Percentiles rank a stretch among this genome's conserved stretches.
Conservation (phyloP, 2,329 filamentous ascomycete species). For the Aureobasidium sp. region DNA sequence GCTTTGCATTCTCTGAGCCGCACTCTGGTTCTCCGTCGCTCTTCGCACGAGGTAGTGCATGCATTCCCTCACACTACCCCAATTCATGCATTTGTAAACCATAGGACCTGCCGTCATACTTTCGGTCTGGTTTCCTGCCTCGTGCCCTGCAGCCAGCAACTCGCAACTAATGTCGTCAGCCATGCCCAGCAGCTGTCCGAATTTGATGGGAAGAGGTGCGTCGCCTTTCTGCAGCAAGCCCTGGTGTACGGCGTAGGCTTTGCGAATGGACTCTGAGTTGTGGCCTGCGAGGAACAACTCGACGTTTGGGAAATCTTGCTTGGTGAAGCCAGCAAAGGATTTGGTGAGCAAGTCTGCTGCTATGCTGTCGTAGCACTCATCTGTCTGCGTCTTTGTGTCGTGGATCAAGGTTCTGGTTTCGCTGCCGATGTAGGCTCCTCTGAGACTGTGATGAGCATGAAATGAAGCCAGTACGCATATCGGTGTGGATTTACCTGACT, state of each 20-base stretch:
- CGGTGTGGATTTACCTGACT: slow-evolving; percentile 22
- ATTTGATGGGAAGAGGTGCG: slow-evolving; percentile 12
- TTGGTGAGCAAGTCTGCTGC: slow-evolving; percentile 19
- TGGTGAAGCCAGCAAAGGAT: slow-evolving; percentile 16
- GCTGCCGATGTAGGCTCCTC: slow-evolving; percentile 45
- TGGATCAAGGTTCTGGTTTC: slow-evolving; percentile 28
- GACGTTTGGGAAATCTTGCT: slow-evolving; percentile 17
- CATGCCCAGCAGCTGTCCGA: slow-evolving; percentile 25
- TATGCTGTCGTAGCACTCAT: slow-evolving; percentile 22
- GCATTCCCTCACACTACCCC: slow-evolving; percentile 23
- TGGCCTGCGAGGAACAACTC: slow-evolving; percentile 25
- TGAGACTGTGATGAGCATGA: slow-evolving; percentile 10
- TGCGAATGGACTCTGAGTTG: slow-evolving; percentile 17
- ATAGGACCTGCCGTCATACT: slow-evolving; percentile 14
- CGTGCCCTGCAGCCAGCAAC: slow-evolving; percentile 14
- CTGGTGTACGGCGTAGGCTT: not conserved
- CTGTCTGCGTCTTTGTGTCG: slow-evolving; percentile 22
- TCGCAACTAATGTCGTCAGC: slow-evolving; percentile 22
- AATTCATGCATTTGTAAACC: slow-evolving; percentile 23
- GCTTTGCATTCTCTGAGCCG: not conserved
- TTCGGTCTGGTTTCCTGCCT: not conserved
- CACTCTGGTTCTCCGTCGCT: slow-evolving; percentile 22
- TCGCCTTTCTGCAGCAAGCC: not conserved
- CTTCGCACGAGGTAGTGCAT: slow-evolving; percentile 23
- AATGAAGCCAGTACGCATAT: not conserved